A percentile compares a stretch with the other conserved stretches of the same genome.
phyloP scores from a whole-genome alignment of 1,139 yeast species.

The Taphrina communis region DNA sequence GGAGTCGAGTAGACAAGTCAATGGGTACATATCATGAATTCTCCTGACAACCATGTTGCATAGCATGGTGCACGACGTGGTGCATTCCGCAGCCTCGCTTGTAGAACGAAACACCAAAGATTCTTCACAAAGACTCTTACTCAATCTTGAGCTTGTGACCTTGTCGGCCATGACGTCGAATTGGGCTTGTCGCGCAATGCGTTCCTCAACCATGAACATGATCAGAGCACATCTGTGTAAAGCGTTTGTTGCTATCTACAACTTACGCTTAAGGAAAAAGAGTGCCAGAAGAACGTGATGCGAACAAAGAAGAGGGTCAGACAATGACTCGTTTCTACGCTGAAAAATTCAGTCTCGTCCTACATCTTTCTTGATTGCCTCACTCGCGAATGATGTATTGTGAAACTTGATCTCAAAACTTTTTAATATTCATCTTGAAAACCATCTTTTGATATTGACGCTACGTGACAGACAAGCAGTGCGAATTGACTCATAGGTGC shows the following conservation, averaged over 20 bases:
- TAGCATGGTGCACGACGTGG: not conserved
- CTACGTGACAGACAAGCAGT: too few species aligned
- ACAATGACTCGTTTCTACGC: constrained; percentile 7
- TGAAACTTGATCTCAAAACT: too few species aligned
- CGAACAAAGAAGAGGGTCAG: constrained; percentile 11
- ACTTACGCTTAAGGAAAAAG: constrained; percentile 35
- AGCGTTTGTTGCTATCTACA: constrained; percentile 35
- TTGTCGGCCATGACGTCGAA: too few species aligned
- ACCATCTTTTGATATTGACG: too few species aligned
- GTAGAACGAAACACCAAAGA: not conserved
- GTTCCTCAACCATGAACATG: not conserved
- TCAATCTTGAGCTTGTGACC: not conserved
- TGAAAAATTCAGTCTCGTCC: constrained; percentile 22
- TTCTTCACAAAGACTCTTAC: not conserved
- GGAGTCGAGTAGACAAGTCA: not conserved
- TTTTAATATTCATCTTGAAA: too few species aligned
- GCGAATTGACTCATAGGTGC: too few species aligned
- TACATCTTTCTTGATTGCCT: not conserved
- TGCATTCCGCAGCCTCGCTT: not conserved
- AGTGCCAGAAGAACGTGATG: constrained; percentile 20
- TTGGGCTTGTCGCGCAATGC: too few species aligned
- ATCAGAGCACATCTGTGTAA: constrained; percentile 33
- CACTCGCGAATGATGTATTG: not conserved
- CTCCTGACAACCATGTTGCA: not conserved
- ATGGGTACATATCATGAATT: constrained; percentile 1